Base-by-base conservation (phyloP, 228 moss, liverwort and hornwort species). In the Sphagnum magellanicum region DNA sequence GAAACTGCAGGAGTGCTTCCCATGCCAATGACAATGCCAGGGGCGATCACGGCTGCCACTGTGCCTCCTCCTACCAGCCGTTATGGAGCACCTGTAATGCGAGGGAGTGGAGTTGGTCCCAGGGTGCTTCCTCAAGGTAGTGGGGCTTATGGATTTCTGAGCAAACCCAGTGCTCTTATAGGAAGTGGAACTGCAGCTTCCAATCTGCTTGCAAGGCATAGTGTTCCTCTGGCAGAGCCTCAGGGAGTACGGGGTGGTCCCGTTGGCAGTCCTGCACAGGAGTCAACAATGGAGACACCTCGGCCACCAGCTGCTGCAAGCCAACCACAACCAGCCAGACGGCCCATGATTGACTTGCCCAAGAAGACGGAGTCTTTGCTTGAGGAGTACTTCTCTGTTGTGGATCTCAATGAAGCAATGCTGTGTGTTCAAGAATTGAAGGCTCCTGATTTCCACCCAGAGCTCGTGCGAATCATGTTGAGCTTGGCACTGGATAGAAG, bases 351-450 rank as follows among this genome's bases (percentile, higher is more conserved):
- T 6, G 64, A 70, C 49, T 46, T 92, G 77, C 76, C 67, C 50
- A 91, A 81, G 81, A 88, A 82, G 67, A 78, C 91, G 52, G 88
- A 81, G 75, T 89, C 79, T 32, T 78, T 96, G 55, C 67, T 96
- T 76, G 81, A 81, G 65, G 91, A 96, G 81, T 96, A 88, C 67
- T 88, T 92, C 50, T 76, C 79, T 3, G 75, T 91, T 67, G 51
- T 83, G 75, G 89, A 96, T 73, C 78, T 87, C 13, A 68, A 88
- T 10, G 92, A 96, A 68, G 96, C 92, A 14, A 46, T 75, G 67
- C 69, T 79, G 13, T 91, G 92, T 75, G 89, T 92, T 53, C 84
- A 92, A 57, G 96, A 92, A 67, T 78, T 92, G 48, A 80, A 88
- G 50, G 83, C 82, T 55, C 71, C 86, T 0, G 73, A 81, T 2